A percentile compares a stretch with the other conserved stretches of the same genome.
These are phyloP conservation scores for Bipolaris zeicola DNA, from an alignment of 2,329 filamentous ascomycete species.

Conservation along the genomic window DNA sequence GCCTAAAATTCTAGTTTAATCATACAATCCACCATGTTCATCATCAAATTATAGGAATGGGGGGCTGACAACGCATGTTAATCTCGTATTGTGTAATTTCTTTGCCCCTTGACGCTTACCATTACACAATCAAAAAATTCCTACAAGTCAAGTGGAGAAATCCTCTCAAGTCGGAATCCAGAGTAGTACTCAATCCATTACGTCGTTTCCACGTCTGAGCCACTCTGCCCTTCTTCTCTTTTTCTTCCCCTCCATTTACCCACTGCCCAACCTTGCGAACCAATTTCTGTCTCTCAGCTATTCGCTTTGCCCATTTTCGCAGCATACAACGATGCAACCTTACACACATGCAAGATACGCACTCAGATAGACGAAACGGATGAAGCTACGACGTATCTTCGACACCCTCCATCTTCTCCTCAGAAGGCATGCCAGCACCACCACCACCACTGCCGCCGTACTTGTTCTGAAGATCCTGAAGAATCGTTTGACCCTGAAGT, in stretches of 20 bases:
- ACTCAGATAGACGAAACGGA: background rate
- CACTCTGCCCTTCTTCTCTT: no score
- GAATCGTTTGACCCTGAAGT: slow-evolving; percentile 17
- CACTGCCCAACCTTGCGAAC: no score
- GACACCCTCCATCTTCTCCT: background rate
- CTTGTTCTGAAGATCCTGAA: slow-evolving; percentile 22
- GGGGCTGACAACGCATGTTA: background rate
- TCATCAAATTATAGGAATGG: no score
- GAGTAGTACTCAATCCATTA: no score
- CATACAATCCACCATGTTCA: background rate
- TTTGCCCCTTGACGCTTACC: background rate
- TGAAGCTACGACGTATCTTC: background rate
- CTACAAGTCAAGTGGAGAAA: background rate
- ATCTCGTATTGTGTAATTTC: background rate
- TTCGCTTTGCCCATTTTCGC: no score
- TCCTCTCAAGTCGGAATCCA: no score
- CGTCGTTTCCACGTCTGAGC: no score
- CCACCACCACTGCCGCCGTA: slow-evolving; percentile 12
- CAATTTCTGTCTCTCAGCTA: no score
- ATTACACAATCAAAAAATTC: background rate
- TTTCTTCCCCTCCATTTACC: no score
- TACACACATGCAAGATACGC: no score
- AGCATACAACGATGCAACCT: no score
- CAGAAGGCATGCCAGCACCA: background rate
- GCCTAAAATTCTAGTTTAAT: background rate